Conservation (phyloP, 352 stramenopile genomes). For the Plasmopara halstedii region DNA sequence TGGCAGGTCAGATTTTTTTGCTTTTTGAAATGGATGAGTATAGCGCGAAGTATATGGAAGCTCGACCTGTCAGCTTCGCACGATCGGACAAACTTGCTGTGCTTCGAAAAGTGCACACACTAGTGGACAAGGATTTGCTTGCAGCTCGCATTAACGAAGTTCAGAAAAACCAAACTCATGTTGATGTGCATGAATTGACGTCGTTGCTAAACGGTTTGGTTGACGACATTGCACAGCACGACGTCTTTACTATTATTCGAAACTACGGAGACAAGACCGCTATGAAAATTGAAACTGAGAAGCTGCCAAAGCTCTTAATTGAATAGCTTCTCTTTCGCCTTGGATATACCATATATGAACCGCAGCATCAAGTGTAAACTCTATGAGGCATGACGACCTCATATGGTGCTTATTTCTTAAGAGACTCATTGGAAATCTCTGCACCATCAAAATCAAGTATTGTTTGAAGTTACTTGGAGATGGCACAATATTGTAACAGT, state of each 20-base stretch:
- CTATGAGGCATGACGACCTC: no score
- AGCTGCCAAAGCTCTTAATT: conserved; percentile 38
- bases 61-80: conserved; percentile 46
- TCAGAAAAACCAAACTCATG: conserved; percentile 21
- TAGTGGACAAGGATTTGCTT: conserved; percentile 28
- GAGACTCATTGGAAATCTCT: no score
- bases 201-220: conserved; percentile 37
- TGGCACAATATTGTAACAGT: no score
- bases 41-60: conserved; percentile 78
- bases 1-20: conserved; percentile 57
- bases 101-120: conserved; percentile 44
- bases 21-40: conserved; percentile 84
- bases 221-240: conserved; percentile 43
- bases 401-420: no score
- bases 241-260: conserved; percentile 60
- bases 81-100: conserved; percentile 58
- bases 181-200: conserved; percentile 42
- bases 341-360: no score
- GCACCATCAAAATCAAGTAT: no score
- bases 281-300: conserved; percentile 52
- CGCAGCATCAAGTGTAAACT: no score
- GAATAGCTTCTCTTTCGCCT: conserved; percentile 4
- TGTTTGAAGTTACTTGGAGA: no score
- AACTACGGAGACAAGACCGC: conserved; percentile 53
- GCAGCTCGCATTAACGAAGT: conserved; percentile 19